Percentiles rank a stretch among this genome's conserved stretches.
Evolutionary conservation across 2,329 filamentous ascomycete genomes (phyloP).

Genomic region (Verticillium dahliae): DNA sequence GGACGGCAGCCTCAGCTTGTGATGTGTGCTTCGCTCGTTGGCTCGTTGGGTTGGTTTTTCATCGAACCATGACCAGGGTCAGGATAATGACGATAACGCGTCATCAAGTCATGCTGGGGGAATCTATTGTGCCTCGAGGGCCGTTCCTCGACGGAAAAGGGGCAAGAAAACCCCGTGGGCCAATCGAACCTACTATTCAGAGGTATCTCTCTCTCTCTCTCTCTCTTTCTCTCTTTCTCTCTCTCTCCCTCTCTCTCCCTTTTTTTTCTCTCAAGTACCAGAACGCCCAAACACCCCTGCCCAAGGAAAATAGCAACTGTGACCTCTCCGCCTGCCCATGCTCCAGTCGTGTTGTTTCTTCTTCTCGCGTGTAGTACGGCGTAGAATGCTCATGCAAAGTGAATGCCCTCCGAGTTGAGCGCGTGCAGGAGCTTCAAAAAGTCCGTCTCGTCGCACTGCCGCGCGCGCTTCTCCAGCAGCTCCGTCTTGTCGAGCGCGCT

Average conservation of each 20-base stretch:
- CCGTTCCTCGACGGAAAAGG: neutral
- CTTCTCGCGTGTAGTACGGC: no score
- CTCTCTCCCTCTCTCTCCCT: no score
- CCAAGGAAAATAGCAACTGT: neutral
- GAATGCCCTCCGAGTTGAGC: constrained; percentile 89
- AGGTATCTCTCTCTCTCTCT: no score
- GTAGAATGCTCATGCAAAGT: constrained; percentile 61
- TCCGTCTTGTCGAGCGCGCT: constrained; percentile 78
- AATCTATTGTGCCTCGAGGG: neutral
- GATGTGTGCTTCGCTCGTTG: neutral
- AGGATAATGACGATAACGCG: neutral
- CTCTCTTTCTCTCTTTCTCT: no score
- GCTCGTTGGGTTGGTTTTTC: neutral
- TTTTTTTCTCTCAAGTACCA: neutral
- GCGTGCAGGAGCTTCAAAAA: constrained; percentile 74
- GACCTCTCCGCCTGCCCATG: neutral
- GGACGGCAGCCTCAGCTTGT: neutral
- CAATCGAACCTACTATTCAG: neutral
- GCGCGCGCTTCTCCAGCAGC: constrained; percentile 72
- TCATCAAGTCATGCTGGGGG: neutral
- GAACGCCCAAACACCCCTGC: neutral
- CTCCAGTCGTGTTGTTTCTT: no score
- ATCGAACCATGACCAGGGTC: neutral
- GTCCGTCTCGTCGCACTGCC: constrained; percentile 88
- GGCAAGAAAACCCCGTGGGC: neutral